Evolutionary conservation across 768 basidiomycete genomes (phyloP).

Genomic region (Neoboletus subvelutipes): DNA sequence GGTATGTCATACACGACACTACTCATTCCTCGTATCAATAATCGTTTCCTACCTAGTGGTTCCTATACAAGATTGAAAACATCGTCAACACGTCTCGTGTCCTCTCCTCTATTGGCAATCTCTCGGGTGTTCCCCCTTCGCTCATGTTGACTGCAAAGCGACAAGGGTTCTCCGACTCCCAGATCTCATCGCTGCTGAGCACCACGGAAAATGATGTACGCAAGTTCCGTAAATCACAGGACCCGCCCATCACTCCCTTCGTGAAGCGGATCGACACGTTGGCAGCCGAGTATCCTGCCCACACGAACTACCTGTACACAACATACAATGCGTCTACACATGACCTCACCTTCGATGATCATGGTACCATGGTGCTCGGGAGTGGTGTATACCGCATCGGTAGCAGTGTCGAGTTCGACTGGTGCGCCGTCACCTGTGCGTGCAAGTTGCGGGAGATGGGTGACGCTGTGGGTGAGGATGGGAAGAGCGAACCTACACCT

Average conservation of each 20-base stretch:
- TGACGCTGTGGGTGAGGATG: conserved; percentile 21
- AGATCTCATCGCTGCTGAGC: conserved; percentile 81
- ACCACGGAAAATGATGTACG: conserved; percentile 79
- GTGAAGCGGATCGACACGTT: conserved; percentile 99
- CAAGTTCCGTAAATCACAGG: conserved; percentile 78
- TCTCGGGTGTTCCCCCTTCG: conserved; percentile 68
- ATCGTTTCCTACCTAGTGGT: conserved; percentile 66
- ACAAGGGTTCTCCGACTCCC: conserved; percentile 93
- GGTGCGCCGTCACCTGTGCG: conserved; percentile 99
- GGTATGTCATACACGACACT: conserved; percentile 36
- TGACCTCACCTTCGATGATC: conserved; percentile 92
- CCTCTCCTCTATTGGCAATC: conserved; percentile 65
- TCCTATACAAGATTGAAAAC: conserved; percentile 98
- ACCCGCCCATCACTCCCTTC: conserved; percentile 78
- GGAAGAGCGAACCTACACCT: conserved; percentile 3
- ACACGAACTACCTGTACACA: conserved; percentile 99
- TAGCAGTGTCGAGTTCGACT: conserved; percentile 98
- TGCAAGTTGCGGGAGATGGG: conserved; percentile 90
- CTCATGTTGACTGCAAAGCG: conserved; percentile 86
- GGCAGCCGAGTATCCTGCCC: conserved; percentile 97
- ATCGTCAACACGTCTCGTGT: conserved; percentile 86
- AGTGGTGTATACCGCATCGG: conserved; percentile 98
- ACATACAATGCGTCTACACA: conserved; percentile 97
- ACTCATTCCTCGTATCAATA: background rate
- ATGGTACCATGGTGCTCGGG: conserved; percentile 98